Percentiles rank a stretch among this genome's conserved stretches.
phyloP scores from a whole-genome alignment of 179 eudicot genomes.

The Corrigiola litoralis region DNA sequence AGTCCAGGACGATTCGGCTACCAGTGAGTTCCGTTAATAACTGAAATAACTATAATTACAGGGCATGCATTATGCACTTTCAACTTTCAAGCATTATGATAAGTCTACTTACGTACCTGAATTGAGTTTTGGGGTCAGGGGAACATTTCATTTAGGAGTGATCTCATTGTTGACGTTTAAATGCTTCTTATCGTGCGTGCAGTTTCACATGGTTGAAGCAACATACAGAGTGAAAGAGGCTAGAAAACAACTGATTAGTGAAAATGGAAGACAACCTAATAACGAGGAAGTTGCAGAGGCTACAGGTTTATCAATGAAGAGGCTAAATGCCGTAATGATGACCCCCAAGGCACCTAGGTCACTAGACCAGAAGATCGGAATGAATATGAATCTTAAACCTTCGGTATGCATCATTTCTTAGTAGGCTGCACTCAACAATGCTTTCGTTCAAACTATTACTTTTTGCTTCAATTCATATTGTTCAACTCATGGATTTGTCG shows the following conservation, averaged over 20 bases:
- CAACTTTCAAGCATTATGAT: no score
- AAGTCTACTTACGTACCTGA: no score
- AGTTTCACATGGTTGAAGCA: constrained; percentile 90
- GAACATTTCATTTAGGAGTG: not conserved
- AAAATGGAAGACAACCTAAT: constrained; percentile 66
- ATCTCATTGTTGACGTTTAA: not conserved
- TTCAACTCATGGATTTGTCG: not conserved
- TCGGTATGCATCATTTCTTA: constrained; percentile 45
- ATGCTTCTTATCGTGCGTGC: constrained; percentile 18
- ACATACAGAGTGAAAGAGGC: constrained; percentile 81
- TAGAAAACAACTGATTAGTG: constrained; percentile 48
- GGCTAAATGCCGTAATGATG: constrained; percentile 60
- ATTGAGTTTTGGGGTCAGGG: no score
- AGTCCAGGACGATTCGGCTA: constrained; percentile 75
- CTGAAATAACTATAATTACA: not conserved
- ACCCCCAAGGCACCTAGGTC: constrained; percentile 88
- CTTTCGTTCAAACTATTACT: not conserved
- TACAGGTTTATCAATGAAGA: constrained; percentile 86
- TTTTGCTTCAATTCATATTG: not conserved
- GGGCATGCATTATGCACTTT: not conserved
- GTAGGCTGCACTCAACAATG: not conserved
- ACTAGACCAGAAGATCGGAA: constrained; percentile 79
- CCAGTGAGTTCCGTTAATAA: constrained; percentile 51
- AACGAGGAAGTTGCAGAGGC: constrained; percentile 83
- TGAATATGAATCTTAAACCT: constrained; percentile 57